Base-by-base conservation (phyloP, 352 stramenopile species). In the Phytophthora foliorum region DNA sequence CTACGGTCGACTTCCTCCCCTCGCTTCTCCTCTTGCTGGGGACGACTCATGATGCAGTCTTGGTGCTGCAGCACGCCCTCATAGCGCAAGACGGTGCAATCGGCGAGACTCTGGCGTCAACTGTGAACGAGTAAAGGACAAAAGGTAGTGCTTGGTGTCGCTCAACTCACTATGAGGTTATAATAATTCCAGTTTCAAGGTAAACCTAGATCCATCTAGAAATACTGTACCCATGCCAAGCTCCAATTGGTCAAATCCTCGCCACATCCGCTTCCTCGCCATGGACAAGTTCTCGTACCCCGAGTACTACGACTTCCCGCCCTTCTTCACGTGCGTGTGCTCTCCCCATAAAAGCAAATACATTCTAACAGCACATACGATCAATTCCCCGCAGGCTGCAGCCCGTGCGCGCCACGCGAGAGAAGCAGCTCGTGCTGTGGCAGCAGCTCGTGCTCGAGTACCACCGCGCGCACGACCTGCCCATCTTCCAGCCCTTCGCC, bases 401-500 rank as follows among this genome's bases (percentile, higher is more conserved):
- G 63, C 88, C 88, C 36, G 85, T 95, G 64, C 88, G 88, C 8
- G 84, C 81, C 29, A 95, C 88, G 36, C 82, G 88, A 36, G 88
- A 95, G 77, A 95, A 95, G 76, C 88, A 95, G 69, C 79, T 95
- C 61, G 81, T 92, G 57, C 75, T 95, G 34, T 95, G 88, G 88
- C 89, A 93, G 80, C 80, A 93, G 72, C 77, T 95, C 27, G 82
- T 95, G 34, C 78, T 95, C 19, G 86, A 95, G 70, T 94, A 90
- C 70, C 88, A 95, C 66, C 87, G 86, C 60, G 79, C 82, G 56
- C 78, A 92, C 59, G 80, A 74, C n/a, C 74, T 88, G 55, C 85
- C 84, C 27, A 64, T 94, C 19, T 88, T 95, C 57, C 82, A 89
- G 69, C 88, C 88, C 0, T 82, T 87, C 27, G 56, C 69, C 14